Conservation (phyloP, 176 grass and related monocot species). For the Bromus sterilis region DNA sequence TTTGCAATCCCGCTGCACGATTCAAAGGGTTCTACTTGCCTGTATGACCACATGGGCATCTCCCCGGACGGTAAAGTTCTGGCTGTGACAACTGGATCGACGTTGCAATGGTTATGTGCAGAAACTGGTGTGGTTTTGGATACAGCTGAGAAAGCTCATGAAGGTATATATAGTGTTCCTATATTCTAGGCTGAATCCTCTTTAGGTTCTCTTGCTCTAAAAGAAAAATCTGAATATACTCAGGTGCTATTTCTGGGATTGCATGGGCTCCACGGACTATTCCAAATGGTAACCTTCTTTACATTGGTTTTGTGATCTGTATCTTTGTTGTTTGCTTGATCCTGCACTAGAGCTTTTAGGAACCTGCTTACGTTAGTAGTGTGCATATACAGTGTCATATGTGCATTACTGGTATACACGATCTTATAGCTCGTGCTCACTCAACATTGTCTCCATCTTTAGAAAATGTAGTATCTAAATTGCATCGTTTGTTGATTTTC, state of each 20-base stretch:
- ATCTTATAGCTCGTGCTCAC: not conserved
- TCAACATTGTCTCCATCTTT: not conserved
- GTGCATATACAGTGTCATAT: not conserved
- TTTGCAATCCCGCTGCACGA: constrained; percentile 74
- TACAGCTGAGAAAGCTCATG: constrained; percentile 84
- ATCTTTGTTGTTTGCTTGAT: not conserved
- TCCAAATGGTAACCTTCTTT: constrained; percentile 46
- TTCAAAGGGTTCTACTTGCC: constrained; percentile 58
- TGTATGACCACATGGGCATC: constrained; percentile 76
- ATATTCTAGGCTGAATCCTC: not conserved
- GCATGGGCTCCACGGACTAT: constrained; percentile 56
- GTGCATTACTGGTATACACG: not conserved
- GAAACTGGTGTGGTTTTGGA: constrained; percentile 83
- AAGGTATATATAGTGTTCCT: constrained; percentile 56
- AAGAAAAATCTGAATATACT: constrained; percentile 3
- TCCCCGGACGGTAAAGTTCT: constrained; percentile 81
- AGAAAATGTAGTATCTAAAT: no score
- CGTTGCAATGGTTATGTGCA: constrained; percentile 75
- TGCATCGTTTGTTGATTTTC: not conserved
- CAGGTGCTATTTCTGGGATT: constrained; percentile 86
- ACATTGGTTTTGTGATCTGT: not conserved
- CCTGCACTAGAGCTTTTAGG: not conserved
- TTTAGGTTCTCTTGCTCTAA: not conserved
- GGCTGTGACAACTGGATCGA: constrained; percentile 55
- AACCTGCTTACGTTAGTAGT: not conserved